These are phyloP conservation scores for Scutellaria baicalensis DNA, from an alignment of 257 asterid genomes.

Conservation along the genomic window DNA sequence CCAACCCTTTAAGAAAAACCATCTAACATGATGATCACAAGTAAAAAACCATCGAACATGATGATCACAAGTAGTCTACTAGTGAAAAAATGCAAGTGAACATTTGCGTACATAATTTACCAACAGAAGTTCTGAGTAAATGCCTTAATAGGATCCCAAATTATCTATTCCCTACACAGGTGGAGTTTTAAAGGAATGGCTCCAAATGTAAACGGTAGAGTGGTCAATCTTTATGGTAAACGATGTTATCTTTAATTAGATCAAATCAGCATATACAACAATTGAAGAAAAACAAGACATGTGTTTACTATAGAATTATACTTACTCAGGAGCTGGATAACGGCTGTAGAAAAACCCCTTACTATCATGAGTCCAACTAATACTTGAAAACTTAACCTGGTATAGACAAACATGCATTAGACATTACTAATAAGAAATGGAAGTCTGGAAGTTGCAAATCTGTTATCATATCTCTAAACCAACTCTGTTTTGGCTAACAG, in stretches of 20 bases:
- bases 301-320: not conserved
- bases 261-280: not conserved
- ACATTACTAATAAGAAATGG: not conserved
- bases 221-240: not conserved
- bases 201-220: not conserved
- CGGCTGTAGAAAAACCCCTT: slow-evolving; percentile 95
- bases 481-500: not conserved
- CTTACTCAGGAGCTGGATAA: slow-evolving; percentile 84
- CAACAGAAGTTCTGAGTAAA: not conserved
- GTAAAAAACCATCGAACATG: slow-evolving; percentile 21
- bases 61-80: slow-evolving; percentile 6
- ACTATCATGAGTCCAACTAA: slow-evolving; percentile 85
- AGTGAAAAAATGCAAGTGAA: not conserved
- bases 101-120: not conserved
- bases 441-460: not conserved
- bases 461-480: not conserved
- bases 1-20: slow-evolving; percentile 50
- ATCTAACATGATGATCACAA: slow-evolving; percentile 16
- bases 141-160: not conserved
- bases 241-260: not conserved
- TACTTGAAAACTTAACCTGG: slow-evolving; percentile 75
- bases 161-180: not conserved
- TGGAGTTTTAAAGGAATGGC: not conserved
- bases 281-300: not conserved
- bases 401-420: slow-evolving; percentile 1